A percentile compares a stretch with the other conserved stretches of the same genome.
phyloP scores from a whole-genome alignment of 139 green algal species.

The Chlamydomonas schloesseri region DNA sequence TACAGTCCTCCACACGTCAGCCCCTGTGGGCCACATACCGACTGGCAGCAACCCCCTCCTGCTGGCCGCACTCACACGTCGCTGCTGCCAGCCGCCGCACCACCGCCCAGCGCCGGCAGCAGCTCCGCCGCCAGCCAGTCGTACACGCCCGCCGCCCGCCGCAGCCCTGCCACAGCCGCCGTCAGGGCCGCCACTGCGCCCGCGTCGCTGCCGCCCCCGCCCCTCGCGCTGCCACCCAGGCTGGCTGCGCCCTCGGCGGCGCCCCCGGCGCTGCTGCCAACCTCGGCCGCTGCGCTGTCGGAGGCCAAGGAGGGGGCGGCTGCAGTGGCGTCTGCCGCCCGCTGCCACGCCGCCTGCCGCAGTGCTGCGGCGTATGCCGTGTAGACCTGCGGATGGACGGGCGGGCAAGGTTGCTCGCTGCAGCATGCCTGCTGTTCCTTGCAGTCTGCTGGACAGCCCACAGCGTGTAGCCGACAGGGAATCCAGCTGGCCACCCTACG shows the following conservation, averaged over 20 bases:
- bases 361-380: background rate
- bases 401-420: too few relatives aligned
- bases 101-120: conserved; percentile 7
- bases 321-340: background rate
- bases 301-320: background rate
- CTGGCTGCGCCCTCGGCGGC: background rate
- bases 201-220: background rate
- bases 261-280: background rate
- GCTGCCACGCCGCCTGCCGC: background rate
- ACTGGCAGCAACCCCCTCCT: too few relatives aligned
- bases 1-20: too few relatives aligned
- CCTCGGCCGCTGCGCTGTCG: background rate
- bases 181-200: background rate
- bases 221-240: background rate
- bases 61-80: too few relatives aligned
- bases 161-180: conserved; percentile 8
- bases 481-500: too few relatives aligned
- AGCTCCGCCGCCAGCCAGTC: conserved; percentile 9
- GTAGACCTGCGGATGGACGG: conserved; percentile 30
- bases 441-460: too few relatives aligned
- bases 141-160: conserved; percentile 28
- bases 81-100: background rate
- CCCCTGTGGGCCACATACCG: too few relatives aligned
- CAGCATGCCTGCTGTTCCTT: too few relatives aligned
- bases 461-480: too few relatives aligned